Evolutionary conservation across 2,329 filamentous ascomycete species (phyloP).

Genomic region (Thermomyces lanuginosus): DNA sequence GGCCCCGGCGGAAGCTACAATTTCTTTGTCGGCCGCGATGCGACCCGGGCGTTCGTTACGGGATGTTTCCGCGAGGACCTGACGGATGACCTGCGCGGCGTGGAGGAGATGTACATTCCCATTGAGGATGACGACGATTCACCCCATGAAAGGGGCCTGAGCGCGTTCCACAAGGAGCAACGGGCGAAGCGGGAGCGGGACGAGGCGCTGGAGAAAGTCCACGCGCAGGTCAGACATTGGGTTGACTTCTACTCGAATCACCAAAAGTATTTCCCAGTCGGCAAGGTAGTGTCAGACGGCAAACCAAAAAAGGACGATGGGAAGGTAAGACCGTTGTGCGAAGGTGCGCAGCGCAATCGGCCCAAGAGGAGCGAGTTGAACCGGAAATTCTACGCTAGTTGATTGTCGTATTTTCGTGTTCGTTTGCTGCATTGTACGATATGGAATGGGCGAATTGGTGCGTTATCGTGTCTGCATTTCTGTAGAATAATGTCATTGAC

Average conservation of each 20-base stretch:
- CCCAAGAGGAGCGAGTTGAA: constrained; percentile 30
- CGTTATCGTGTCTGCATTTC: constrained; percentile 1
- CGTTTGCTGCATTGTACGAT: not conserved
- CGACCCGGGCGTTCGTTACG: constrained; percentile 75
- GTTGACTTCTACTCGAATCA: constrained; percentile 63
- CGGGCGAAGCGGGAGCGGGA: constrained; percentile 47
- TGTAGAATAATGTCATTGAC: constrained; percentile 1
- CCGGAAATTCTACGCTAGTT: constrained; percentile 1
- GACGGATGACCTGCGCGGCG: constrained; percentile 68
- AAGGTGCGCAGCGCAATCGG: constrained; percentile 48
- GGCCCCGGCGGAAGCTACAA: constrained; percentile 74
- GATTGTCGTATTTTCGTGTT: no score
- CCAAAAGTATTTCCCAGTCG: constrained; percentile 67
- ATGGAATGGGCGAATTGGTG: constrained; percentile 1
- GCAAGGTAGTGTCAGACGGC: constrained; percentile 48
- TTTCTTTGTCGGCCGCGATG: constrained; percentile 74
- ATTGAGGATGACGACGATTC: constrained; percentile 43
- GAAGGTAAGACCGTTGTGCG: constrained; percentile 50
- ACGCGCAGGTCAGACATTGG: constrained; percentile 62
- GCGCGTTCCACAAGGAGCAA: constrained; percentile 30
- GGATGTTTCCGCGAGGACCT: constrained; percentile 80
- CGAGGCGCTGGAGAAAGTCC: constrained; percentile 47
- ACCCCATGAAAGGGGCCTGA: constrained; percentile 16
- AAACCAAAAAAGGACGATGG: constrained; percentile 14
- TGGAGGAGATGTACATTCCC: constrained; percentile 66